Evolutionary conservation across 2,329 filamentous ascomycete species (phyloP).

Genomic region (Didymella lethalis): DNA sequence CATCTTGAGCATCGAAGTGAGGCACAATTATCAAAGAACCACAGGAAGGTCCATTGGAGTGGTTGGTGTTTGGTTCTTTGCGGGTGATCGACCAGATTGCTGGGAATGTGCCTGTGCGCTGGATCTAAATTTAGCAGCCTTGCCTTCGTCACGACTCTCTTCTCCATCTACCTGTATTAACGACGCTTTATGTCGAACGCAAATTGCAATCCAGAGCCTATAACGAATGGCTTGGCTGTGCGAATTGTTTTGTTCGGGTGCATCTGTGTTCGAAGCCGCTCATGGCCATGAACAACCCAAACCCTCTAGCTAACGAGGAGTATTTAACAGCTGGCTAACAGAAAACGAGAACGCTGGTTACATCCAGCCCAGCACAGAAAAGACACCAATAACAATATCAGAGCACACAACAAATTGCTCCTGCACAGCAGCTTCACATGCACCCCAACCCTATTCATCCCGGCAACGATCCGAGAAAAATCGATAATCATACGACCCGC

Average conservation of each 20-base stretch:
- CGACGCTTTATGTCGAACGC: background rate
- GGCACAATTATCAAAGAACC: background rate
- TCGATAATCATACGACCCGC: conserved; percentile 24
- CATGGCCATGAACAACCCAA: background rate
- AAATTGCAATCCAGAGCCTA: background rate
- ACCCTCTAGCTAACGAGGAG: background rate
- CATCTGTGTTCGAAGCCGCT: background rate
- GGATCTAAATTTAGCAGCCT: conserved; percentile 14
- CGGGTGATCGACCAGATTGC: conserved; percentile 18
- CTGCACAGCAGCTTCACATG: background rate
- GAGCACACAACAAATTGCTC: background rate
- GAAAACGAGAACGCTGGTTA: background rate
- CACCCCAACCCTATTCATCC: conserved; percentile 18
- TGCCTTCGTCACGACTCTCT: background rate
- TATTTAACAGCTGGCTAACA: background rate
- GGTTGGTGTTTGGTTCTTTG: conserved; percentile 9
- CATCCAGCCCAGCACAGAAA: background rate
- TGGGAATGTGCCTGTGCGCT: conserved; percentile 9
- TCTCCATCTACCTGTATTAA: background rate
- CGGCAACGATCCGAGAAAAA: conserved; percentile 13
- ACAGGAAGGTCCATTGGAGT: background rate
- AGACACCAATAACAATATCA: background rate
- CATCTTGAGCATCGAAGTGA: background rate
- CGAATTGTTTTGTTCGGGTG: background rate
- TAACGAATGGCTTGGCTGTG: background rate